Conservation (phyloP, 1,139 yeast genomes). For the Geotrichum macrosporum region DNA sequence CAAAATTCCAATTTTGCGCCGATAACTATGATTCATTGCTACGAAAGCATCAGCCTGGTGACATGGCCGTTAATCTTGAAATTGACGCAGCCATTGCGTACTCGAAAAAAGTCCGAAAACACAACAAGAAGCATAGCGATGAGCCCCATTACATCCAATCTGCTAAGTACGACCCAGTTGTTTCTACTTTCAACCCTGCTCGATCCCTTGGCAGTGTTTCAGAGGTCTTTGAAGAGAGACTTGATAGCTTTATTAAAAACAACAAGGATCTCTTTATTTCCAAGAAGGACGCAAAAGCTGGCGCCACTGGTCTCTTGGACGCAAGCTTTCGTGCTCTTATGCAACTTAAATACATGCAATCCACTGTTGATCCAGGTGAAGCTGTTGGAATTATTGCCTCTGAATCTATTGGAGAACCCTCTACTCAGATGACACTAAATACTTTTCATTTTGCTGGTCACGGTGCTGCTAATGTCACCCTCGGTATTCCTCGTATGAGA, state of each 20-base stretch:
- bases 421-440: constrained; percentile 98
- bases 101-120: constrained; percentile 76
- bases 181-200: constrained; percentile 81
- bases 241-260: constrained; percentile 62
- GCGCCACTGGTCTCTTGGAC: constrained; percentile 56
- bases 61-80: constrained; percentile 67
- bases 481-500: constrained; percentile 99
- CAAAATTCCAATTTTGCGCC: constrained; percentile 86
- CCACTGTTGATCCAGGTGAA: constrained; percentile 93
- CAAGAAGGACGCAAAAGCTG: constrained; percentile 41
- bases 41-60: constrained; percentile 82
- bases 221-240: constrained; percentile 76
- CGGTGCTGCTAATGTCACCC: constrained; percentile 99
- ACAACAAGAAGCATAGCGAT: constrained; percentile 59
- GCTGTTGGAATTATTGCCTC: constrained; percentile 98
- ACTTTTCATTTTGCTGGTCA: constrained; percentile 99
- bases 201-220: constrained; percentile 90
- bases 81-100: constrained; percentile 76
- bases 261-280: constrained; percentile 50
- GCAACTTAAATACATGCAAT: constrained; percentile 98
- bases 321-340: constrained; percentile 92
- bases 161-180: constrained; percentile 79
- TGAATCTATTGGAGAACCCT: constrained; percentile 98
- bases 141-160: constrained; percentile 61
- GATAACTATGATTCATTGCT: constrained; percentile 86